Base-by-base conservation (phyloP, 768 basidiomycete genomes). In the Leccinum subgranulosum region DNA sequence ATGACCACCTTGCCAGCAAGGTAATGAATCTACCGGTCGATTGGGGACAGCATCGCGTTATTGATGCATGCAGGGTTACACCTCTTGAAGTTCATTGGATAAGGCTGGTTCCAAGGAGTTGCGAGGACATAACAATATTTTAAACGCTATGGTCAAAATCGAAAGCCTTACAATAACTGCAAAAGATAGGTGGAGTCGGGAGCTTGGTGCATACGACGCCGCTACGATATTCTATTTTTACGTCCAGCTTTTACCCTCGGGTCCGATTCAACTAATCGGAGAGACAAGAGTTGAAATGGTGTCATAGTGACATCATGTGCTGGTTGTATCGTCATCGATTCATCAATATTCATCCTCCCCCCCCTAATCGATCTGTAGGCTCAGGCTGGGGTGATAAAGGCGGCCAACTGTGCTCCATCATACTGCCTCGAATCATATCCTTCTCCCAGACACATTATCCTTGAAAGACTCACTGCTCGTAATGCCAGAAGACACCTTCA, bases 401-500 rank as follows among this genome's bases (percentile, higher is more conserved):
- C 27, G 5, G 31, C 34, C 34, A 36, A 11, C 17, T n/a, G n/a
- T n/a, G 43, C 25, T n/a, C 31, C 43, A 14, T 23, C 6, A 19
- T 27, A 21, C 43, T 19, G 12, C 3, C 8, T 49, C 4, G 19
- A 23, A 4, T 28, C 29, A 15, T 8, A 34, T 6, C 23, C 17
- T 21, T 25, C 27, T 19, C 19, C n/a, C 27, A 41, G 4, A 2
- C 33, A 25, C 6, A 27, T 29, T 4, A 31, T 25, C 29, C 17
- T 49, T n/a, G 12, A 41, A 45, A n/a, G 14, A 4, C 6, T 49
- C 11, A 10, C 48, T 28, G 27, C 11, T 21, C 10, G 6, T 48
- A 29, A 62, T 68, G 56, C 39, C 61, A 25, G 36, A 51, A 28
- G 59, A 55, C 11, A 50, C 51, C 17, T 58, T 57, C 61, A 59